A percentile compares a stretch with the other conserved stretches of the same genome.
Conservation (phyloP, 2,329 filamentous ascomycete genomes). For the Chrysosporium queenslandicum region DNA sequence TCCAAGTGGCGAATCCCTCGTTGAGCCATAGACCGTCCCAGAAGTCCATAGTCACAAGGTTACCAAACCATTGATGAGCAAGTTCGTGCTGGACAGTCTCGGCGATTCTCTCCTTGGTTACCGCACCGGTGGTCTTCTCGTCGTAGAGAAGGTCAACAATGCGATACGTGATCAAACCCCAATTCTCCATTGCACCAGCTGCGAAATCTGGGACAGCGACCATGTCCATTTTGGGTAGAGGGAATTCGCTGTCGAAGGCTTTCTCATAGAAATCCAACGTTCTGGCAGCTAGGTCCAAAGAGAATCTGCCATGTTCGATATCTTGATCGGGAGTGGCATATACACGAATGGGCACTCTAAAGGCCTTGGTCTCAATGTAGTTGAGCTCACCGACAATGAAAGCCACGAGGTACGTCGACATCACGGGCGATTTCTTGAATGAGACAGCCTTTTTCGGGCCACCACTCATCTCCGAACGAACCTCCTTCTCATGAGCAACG, state of each 20-base stretch:
- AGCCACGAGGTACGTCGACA: constrained; percentile 92
- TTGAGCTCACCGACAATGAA: constrained; percentile 93
- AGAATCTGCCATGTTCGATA: constrained; percentile 85
- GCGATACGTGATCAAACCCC: constrained; percentile 90
- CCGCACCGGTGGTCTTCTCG: constrained; percentile 80
- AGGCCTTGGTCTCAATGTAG: constrained; percentile 82
- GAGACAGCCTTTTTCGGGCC: constrained; percentile 72
- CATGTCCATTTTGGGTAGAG: constrained; percentile 92
- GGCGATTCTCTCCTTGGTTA: constrained; percentile 82
- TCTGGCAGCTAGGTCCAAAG: constrained; percentile 75
- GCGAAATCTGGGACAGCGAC: constrained; percentile 93
- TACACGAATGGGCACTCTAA: constrained; percentile 86
- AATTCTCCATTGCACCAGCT: constrained; percentile 96
- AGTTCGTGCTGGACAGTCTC: constrained; percentile 95
- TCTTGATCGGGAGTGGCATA: constrained; percentile 84
- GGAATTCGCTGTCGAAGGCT: constrained; percentile 78
- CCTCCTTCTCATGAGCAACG: constrained; percentile 65
- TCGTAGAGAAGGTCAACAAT: constrained; percentile 85
- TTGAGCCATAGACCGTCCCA: constrained; percentile 98
- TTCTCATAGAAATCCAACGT: constrained; percentile 93
- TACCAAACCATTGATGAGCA: constrained; percentile 97
- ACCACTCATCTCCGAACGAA: constrained; percentile 53
- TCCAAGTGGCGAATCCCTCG: constrained; percentile 83
- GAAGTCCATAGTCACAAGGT: constrained; percentile 96
- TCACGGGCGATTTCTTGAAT: constrained; percentile 83